A percentile compares a stretch with the other conserved stretches of the same genome.
Conservation (phyloP, 352 stramenopile species). For the Pythium brachiatum region DNA sequence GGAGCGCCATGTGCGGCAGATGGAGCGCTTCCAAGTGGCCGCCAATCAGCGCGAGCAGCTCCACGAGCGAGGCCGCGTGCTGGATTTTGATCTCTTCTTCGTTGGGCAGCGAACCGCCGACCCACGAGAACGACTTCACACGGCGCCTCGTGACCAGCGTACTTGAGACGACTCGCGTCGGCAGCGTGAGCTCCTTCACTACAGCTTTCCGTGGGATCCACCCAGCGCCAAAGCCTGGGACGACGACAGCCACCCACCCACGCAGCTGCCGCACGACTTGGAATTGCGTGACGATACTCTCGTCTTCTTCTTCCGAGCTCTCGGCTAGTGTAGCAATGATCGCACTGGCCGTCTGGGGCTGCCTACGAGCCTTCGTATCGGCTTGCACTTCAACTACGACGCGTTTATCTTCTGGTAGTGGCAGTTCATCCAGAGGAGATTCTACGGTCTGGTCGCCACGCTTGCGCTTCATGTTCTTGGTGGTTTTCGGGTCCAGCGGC, state of each 20-base stretch:
- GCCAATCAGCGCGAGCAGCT: constrained; percentile 8
- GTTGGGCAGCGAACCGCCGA: constrained; percentile 1
- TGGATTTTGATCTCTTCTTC: background rate
- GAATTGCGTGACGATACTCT: background rate
- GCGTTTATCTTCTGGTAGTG: background rate
- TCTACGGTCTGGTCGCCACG: background rate
- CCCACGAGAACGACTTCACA: constrained; percentile 7
- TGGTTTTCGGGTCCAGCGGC: constrained; percentile 11
- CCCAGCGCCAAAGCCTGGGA: constrained; percentile 11
- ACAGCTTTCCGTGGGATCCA: constrained; percentile 14
- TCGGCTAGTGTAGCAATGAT: background rate
- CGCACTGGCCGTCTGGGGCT: constrained; percentile 4
- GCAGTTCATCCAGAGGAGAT: constrained; percentile 8
- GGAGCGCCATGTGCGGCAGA: constrained; percentile 1
- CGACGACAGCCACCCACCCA: constrained; percentile 15
- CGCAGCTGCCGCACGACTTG: constrained; percentile 17
- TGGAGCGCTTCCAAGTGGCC: constrained; percentile 9
- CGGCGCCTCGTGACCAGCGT: background rate
- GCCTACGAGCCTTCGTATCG: constrained; percentile 15
- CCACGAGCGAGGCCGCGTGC: constrained; percentile 10
- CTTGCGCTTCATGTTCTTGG: constrained; percentile 17
- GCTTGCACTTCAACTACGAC: constrained; percentile 9
- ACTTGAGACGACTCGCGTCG: background rate
- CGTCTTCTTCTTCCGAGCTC: background rate
- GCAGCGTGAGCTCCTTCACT: background rate